Base-by-base conservation (phyloP, 1,284 basidiomycete species). In the Amylostereum chailletii region DNA sequence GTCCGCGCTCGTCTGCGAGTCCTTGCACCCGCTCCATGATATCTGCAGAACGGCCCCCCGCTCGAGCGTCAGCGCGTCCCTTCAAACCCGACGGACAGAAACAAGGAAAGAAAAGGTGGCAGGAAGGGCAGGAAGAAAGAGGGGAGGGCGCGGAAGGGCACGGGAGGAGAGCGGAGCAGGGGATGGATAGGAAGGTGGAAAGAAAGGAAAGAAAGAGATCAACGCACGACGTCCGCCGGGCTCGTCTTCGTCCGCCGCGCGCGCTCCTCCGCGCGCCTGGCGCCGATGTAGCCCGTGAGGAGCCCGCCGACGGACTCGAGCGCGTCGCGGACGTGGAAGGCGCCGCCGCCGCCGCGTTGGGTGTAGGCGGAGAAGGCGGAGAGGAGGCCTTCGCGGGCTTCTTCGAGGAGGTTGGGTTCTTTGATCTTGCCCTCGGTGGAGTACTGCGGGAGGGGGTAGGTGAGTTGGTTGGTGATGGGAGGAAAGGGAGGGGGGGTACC, bases 1-100 rank as follows among this genome's bases (percentile, higher is more conserved):
- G 63, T 96, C 94, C 9, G 93, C 92, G 58, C 87, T 90, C 4
- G 93, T 96, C 66, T 96, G 93, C 10, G 81, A 79, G 62, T 97
- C 94, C 61, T 92, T 93, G 68, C 94, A 95, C 5, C 93, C 94
- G 58, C 86, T 88, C 81, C 84, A 94, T 7, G 81, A 84, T 27
- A 89, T 85, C 73, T 76, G 36, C 29, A 11, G 19, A 19, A 19
- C 19, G 19, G 19, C 19, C 19, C 19, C 19, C 33, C 19, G 2
- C 6, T 19, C 37, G 11, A 45, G 44, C 19, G 19, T 19, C 19
- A 19, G 19, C 19, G 19, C 19, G 19, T 19, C 19, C 19, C 19
- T 19, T 19, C 19, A 19, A 19, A 19, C 19, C 19, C 19, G 19
- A 19, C 19, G 19, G 19, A 19, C 19, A 19, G 19, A 19, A 19